Evolutionary conservation across 2,329 filamentous ascomycete genomes (phyloP).

Genomic region (Aspergillus nomiae): DNA sequence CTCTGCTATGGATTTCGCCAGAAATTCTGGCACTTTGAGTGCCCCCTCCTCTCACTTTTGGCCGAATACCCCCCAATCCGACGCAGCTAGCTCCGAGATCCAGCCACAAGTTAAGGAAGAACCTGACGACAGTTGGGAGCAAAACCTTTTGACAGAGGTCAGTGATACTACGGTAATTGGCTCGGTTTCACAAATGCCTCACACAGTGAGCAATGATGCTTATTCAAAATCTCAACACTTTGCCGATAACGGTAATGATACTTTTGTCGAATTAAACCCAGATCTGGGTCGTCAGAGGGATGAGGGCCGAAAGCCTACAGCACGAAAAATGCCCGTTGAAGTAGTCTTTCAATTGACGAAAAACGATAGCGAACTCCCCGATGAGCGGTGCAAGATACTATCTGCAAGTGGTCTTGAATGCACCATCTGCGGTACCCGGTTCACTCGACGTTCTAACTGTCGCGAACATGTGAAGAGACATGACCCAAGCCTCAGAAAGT

Average conservation of each 20-base stretch:
- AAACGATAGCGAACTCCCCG: not conserved
- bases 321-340: conserved; percentile 6
- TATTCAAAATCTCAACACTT: not conserved
- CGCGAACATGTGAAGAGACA: conserved; percentile 86
- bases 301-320: conserved; percentile 3
- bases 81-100: conserved; percentile 20
- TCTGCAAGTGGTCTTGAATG: conserved; percentile 70
- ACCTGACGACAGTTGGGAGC: conserved; percentile 21
- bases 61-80: conserved; percentile 28
- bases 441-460: conserved; percentile 83
- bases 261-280: conserved; percentile 4
- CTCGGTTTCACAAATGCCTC: conserved; percentile 9
- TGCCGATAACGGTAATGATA: not conserved
- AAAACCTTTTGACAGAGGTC: conserved; percentile 9
- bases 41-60: conserved; percentile 25
- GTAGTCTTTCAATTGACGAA: conserved; percentile 16
- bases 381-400: conserved; percentile 23
- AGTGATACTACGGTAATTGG: conserved; percentile 1
- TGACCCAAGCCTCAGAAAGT: conserved; percentile 70
- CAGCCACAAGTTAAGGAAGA: conserved; percentile 15
- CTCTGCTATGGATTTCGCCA: conserved; percentile 19
- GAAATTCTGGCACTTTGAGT: conserved; percentile 15
- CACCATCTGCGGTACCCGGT: conserved; percentile 73
- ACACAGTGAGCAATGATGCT: not conserved
- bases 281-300: not conserved